Evolutionary conservation across 208 protist genomes (phyloP).

Genomic region (Trichomonas vaginalis): DNA sequence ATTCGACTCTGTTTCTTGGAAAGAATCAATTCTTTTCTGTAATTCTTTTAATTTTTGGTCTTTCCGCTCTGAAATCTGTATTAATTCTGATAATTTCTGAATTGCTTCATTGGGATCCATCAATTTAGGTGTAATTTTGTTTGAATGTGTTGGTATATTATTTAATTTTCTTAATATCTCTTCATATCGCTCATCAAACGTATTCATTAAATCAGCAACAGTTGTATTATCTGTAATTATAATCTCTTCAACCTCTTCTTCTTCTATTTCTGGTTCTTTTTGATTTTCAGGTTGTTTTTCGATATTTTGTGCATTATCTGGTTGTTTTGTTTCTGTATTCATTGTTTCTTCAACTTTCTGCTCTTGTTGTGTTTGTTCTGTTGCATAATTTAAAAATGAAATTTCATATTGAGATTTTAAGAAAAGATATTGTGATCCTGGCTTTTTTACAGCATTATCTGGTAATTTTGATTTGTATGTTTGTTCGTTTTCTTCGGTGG

Average conservation of each 20-base stretch:
- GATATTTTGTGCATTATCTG: too few relatives aligned
- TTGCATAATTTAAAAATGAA: too few relatives aligned
- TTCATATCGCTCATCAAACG: not conserved
- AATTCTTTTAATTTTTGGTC: not conserved
- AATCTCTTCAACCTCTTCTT: not conserved
- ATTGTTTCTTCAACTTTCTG: too few relatives aligned
- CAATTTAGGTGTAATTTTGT: not conserved
- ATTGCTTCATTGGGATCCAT: not conserved
- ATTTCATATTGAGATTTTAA: too few relatives aligned
- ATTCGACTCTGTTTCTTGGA: not conserved
- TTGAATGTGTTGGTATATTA: not conserved
- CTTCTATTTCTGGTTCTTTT: not conserved
- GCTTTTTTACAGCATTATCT: too few relatives aligned
- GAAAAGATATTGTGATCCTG: too few relatives aligned
- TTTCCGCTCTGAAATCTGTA: not conserved
- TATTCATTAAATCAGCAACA: not conserved
- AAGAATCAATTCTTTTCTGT: not conserved
- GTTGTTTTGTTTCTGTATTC: too few relatives aligned
- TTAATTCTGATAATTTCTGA: not conserved
- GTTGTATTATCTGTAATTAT: not conserved
- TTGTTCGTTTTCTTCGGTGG: too few relatives aligned
- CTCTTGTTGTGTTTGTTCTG: too few relatives aligned
- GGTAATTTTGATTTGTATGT: too few relatives aligned
- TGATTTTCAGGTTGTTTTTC: too few relatives aligned
- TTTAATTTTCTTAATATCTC: not conserved